Base-by-base conservation (phyloP, 1,284 basidiomycete genomes). In the Cutaneotrichosporon cyanovorans region DNA sequence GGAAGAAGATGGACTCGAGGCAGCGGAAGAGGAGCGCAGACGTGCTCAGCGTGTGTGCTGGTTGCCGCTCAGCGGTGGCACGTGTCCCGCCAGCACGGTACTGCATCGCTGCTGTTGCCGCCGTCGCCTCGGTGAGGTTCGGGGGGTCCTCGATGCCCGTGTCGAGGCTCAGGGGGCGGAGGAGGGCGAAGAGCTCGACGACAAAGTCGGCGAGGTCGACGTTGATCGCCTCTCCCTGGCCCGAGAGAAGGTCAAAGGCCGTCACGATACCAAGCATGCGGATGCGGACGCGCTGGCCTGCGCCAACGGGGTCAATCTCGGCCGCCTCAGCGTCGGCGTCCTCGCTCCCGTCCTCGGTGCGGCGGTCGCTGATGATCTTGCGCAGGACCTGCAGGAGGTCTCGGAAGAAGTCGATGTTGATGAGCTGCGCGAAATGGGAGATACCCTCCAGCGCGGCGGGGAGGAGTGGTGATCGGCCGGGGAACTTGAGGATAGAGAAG, bases 401-500 rank as follows among this genome's bases (percentile, higher is more conserved):
- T 57, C 85, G 84, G 81, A 99, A 99, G 73, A 99, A 99, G 69
- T 99, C 95, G 60, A 98, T 80, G 72, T 96, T 99, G 70, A 99
- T 90, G 47, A 96, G 79, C 69, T 98, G 95, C 0, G 93, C 85
- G 63, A 88, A 98, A 71, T 83, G 83, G 5, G 90, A 83, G 60
- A 99, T 85, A 51, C 95, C 95, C 62, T 86, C 84, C 55, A 99
- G 75, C 22, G 91, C 91, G 21, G 87, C 81, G 11, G 90, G 84
- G 18, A 98, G 77, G 9, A 98, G 78, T 6, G 85, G 82, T 4
- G 84, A 85, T 15, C 83, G 82, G n/a, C 76, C 76, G 6, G 87
- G 81, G 62, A 84, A 82, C 74, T 98, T 99, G 57, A 99, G 77
- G 60, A 98, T 86, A 55, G 87, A 84, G 73, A 99, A 98, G 73